Evolutionary conservation across 2,329 filamentous ascomycete species (phyloP).

Genomic region (Verruconis gallopava): DNA sequence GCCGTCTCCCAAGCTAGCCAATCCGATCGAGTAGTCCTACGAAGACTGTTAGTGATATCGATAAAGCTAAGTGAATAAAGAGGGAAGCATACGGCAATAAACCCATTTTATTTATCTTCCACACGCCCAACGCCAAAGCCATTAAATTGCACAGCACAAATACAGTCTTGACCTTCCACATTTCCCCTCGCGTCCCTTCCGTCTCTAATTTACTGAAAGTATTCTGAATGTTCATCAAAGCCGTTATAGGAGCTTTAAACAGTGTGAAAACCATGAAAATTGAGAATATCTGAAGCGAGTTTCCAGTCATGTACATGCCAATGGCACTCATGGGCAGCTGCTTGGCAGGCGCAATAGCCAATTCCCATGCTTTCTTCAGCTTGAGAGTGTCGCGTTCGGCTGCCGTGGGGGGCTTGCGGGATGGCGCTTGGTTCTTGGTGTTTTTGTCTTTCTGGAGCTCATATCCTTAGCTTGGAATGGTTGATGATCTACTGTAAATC

Average conservation of each 20-base stretch:
- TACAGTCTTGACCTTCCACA: conserved; percentile 73
- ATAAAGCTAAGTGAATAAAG: neutral
- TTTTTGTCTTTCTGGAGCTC: conserved; percentile 20
- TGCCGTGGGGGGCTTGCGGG: conserved; percentile 55
- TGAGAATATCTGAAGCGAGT: conserved; percentile 94
- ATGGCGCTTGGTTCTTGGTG: conserved; percentile 20
- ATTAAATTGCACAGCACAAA: conserved; percentile 81
- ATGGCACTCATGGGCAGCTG: conserved; percentile 94
- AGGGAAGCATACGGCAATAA: conserved; percentile 61
- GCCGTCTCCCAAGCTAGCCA: conserved; percentile 93
- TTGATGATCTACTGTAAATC: no score
- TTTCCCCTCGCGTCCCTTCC: conserved; percentile 56
- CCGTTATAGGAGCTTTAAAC: conserved; percentile 90
- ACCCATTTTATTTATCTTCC: conserved; percentile 96
- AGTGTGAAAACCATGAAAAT: conserved; percentile 99
- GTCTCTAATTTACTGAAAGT: conserved; percentile 90
- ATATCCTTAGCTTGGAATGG: conserved; percentile 19
- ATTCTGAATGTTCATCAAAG: conserved; percentile 66
- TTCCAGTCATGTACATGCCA: conserved; percentile 99
- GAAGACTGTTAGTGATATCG: neutral
- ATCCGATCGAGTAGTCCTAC: conserved; percentile 83
- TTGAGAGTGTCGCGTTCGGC: conserved; percentile 92
- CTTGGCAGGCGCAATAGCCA: conserved; percentile 87
- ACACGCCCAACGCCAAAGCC: conserved; percentile 73
- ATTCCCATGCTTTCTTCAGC: conserved; percentile 97